phyloP scores from a whole-genome alignment of 2,329 filamentous ascomycete species.

The Endoconidiophora laricicola region DNA sequence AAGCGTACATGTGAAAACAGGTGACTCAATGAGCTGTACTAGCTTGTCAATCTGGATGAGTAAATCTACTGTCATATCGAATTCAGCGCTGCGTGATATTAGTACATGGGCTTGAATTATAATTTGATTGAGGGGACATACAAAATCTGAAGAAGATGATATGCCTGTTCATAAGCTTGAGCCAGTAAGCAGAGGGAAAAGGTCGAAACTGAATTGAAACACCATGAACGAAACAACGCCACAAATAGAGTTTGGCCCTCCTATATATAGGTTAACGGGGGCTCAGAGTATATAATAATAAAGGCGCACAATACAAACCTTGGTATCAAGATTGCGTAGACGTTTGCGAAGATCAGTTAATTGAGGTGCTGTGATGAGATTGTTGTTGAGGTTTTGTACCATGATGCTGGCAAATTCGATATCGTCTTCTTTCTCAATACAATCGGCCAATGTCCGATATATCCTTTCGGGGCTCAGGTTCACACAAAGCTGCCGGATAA shows the following conservation, averaged over 20 bases:
- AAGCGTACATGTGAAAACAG: conserved; percentile 80
- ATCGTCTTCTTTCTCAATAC: conserved; percentile 93
- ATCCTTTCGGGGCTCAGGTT: conserved; percentile 89
- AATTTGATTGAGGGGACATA: conserved; percentile 25
- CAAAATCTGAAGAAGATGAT: conserved; percentile 92
- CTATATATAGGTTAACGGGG: conserved; percentile 23
- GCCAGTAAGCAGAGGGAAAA: conserved; percentile 91
- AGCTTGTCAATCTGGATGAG: conserved; percentile 98
- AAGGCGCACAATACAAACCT: conserved; percentile 27
- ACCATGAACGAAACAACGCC: conserved; percentile 89
- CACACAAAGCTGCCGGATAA: conserved; percentile 86
- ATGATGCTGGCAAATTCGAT: conserved; percentile 98
- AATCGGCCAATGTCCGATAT: conserved; percentile 87
- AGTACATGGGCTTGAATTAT: neutral
- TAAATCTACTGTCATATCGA: conserved; percentile 98
- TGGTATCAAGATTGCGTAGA: conserved; percentile 76
- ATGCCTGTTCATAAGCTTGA: conserved; percentile 95
- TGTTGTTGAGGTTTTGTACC: conserved; percentile 98
- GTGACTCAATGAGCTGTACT: conserved; percentile 89
- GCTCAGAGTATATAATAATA: neutral
- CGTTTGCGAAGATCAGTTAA: conserved; percentile 79
- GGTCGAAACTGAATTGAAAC: conserved; percentile 92
- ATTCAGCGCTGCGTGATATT: conserved; percentile 49
- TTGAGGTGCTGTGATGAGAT: conserved; percentile 92
- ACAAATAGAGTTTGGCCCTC: conserved; percentile 95